Percentiles rank a stretch among this genome's conserved stretches.
Conservation (phyloP, 2,329 filamentous ascomycete genomes). For the Xylaria sp. region DNA sequence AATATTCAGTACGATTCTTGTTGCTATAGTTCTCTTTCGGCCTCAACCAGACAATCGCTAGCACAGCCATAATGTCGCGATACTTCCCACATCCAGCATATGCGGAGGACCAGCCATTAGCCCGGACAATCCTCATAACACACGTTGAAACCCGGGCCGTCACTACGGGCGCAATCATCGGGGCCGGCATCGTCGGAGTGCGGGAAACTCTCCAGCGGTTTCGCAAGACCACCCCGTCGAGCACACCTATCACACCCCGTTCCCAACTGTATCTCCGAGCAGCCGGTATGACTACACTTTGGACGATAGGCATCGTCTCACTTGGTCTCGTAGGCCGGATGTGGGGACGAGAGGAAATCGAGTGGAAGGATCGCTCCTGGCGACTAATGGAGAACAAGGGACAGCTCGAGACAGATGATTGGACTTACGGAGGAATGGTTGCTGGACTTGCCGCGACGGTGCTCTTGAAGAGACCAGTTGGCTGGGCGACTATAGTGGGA, state of each 20-base stretch:
- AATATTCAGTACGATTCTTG: background rate
- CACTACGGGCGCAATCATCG: constrained; percentile 63
- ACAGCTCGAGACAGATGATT: constrained; percentile 68
- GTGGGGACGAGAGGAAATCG: constrained; percentile 66
- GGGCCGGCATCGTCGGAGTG: constrained; percentile 53
- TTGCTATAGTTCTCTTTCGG: background rate
- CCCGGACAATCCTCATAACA: constrained; percentile 64
- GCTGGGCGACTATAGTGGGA: constrained; percentile 56
- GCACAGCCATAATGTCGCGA: constrained; percentile 60
- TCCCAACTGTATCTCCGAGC: constrained; percentile 56
- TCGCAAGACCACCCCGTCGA: constrained; percentile 38
- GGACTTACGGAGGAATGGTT: constrained; percentile 58
- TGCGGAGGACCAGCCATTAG: constrained; percentile 70
- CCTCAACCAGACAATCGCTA: background rate
- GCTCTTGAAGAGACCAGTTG: constrained; percentile 44
- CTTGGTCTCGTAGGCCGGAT: constrained; percentile 61
- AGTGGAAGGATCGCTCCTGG: constrained; percentile 73
- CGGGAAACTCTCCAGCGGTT: constrained; percentile 34
- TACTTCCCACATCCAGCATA: constrained; percentile 65
- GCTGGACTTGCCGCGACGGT: constrained; percentile 46
- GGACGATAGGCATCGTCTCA: constrained; percentile 57
- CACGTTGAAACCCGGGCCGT: constrained; percentile 69
- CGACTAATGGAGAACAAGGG: constrained; percentile 66
- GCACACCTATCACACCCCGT: constrained; percentile 41
- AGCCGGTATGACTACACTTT: constrained; percentile 57